Conservation (phyloP, 306 rosid genomes). For the Trichosanthes cucumerina region DNA sequence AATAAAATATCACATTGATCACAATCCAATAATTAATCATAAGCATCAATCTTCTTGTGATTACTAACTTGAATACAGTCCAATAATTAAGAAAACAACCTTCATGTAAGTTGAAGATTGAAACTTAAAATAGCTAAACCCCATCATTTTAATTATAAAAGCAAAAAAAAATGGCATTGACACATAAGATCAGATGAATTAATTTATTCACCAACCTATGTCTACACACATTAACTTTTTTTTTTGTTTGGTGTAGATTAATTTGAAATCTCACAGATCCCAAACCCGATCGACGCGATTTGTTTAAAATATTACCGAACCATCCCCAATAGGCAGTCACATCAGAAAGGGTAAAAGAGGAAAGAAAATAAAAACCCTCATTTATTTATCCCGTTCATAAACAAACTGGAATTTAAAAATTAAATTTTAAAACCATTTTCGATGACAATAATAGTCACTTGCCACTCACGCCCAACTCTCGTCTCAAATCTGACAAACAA, state of each 20-base stretch:
- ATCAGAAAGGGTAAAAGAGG: neutral
- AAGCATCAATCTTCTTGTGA: no score
- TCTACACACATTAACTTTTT: neutral
- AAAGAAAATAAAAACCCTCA: neutral
- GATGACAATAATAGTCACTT: constrained; percentile 1
- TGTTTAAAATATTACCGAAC: neutral
- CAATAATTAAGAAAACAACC: no score
- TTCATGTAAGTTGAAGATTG: no score
- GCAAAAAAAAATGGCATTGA: no score
- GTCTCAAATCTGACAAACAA: neutral
- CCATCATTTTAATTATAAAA: no score
- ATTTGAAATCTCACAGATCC: neutral
- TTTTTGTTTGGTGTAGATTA: neutral
- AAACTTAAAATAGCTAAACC: no score
- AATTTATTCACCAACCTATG: neutral
- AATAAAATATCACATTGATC: no score
- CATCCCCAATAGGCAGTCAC: neutral
- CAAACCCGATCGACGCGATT: neutral
- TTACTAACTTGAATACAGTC: no score
- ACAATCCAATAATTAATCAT: no score
- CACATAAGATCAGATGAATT: no score
- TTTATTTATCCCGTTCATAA: neutral
- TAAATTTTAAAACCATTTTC: neutral
- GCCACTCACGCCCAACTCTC: constrained; percentile 6
- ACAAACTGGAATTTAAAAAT: neutral